Base-by-base conservation (phyloP, 257 asterid species). In the Gentiana dahurica region DNA sequence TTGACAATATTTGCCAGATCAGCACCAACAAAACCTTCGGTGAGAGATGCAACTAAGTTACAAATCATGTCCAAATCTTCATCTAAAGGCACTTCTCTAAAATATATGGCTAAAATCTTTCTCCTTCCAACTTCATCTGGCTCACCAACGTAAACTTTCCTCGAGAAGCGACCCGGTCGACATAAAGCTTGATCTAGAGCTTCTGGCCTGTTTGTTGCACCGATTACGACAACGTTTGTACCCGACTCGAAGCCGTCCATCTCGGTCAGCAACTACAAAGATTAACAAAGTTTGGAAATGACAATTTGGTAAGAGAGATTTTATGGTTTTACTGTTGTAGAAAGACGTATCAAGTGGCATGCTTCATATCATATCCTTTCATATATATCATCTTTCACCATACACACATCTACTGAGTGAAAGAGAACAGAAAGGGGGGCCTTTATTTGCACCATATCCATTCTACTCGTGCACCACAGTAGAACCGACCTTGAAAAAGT, bases 191-290 rank as follows among this genome's bases (percentile, higher is more conserved):
- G 87, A 64, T 92, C 98, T 73, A 92, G 65, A 37, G 97, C 94
- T 68, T 92, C 98, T 49, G 98, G 97, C 55, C 98, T 79, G 72
- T 92, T 92, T 37, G 98, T 92, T 7, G 98, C 98, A 59, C 95
- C 97, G 50, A 92, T 79, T 39, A 92, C 97, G 61, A 88, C 84
- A 58, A 92, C 82, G 62, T 75, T 83, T 54, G 66, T 46, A 43
- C 75, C 86, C 0, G 94, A 79, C 53, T 88, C 97, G 49, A 92
- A 92, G 51, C 97, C 98, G 15, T 92, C 98, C 98, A 92, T 92
- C 81, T 92, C 97, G 46, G 98, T 92, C 78, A 92, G 88, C 80
- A 92, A 81, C 97, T 92, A 74, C 35, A 57, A 71, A 66, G 47
- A 52, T 49, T 34, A 52, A 36, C 64, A 58, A 9, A 5, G 50